Percentiles rank a stretch among this genome's conserved stretches.
Conservation (phyloP, 1,284 basidiomycete species). For the Fomitiporia mediterranea region DNA sequence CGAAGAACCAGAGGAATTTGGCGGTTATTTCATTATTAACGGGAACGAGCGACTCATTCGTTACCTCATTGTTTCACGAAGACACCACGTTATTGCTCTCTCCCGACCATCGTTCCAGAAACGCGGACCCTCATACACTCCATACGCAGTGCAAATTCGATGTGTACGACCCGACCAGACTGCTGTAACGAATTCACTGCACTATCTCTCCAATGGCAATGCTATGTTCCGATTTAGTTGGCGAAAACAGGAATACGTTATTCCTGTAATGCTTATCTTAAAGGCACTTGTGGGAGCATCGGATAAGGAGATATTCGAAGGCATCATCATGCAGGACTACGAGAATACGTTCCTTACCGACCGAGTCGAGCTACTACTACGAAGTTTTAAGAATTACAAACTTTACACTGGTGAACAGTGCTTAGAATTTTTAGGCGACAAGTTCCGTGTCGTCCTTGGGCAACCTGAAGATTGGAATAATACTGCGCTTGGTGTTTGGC, state of each 20-base stretch:
- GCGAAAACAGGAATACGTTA: constrained; percentile 99
- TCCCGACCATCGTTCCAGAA: constrained; percentile 84
- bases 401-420: constrained; percentile 92
- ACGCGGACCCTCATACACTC: constrained; percentile 93
- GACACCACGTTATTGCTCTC: constrained; percentile 88
- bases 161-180: constrained; percentile 92
- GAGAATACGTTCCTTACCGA: constrained; percentile 98
- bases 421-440: constrained; percentile 95
- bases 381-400: constrained; percentile 92
- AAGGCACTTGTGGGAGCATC: constrained; percentile 94
- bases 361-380: constrained; percentile 95
- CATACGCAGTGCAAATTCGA: constrained; percentile 92
- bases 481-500: constrained; percentile 75
- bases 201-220: constrained; percentile 95
- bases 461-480: constrained; percentile 95
- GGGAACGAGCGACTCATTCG: constrained; percentile 99
- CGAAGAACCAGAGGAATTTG: constrained; percentile 98
- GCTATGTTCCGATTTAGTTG: constrained; percentile 95
- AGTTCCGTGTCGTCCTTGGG: constrained; percentile 90
- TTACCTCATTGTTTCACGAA: constrained; percentile 87
- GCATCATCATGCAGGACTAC: constrained; percentile 96
- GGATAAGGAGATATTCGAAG: constrained; percentile 97
- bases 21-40: constrained; percentile 98
- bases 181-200: constrained; percentile 90
- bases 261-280: constrained; percentile 95